Evolutionary conservation across 1,139 yeast genomes (phyloP), one percentile per base, ranked within the genome.

Genomic region (Debaryomyces subglobosus): DNA sequence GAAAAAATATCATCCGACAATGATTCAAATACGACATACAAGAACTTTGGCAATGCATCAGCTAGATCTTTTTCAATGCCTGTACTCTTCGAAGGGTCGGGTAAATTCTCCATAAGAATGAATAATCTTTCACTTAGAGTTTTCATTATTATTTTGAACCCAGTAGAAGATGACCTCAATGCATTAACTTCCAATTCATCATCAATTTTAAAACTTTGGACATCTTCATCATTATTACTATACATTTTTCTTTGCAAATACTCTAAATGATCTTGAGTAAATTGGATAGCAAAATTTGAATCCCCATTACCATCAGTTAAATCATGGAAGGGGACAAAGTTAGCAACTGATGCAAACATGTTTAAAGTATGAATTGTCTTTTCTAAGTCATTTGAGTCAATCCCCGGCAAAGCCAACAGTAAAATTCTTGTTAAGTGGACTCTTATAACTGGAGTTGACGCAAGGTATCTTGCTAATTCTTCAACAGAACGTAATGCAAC

Each of bases 381-480:
- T 24, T 76, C 79, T 47, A 91, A 75, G 66, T 94, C 99, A 64
- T 92, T 94, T 0, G 95, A 82, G 63, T 94, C 98, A 40, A 94
- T 84, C 20, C 96, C 97, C 0, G 92, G 89, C 12, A 92, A 66
- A 0, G 87, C 72, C 63, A 89, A 75, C 44, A 84, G 81, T 36
- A 92, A 63, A 18, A 94, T 71, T 48, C 96, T 81, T 0, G 96
- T 82, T 24, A 90, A 70, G 60, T 94, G 99, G 12, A 89, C 85
- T 45, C 97, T 75, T 62, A 79, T 90, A 2, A 84, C 66, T 1
- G 88, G 87, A 4, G 83, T 77, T 20, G 74, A 66, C 0, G 89
- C 85, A 73, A 94, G 81, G 53, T 80, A 83, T 52, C 96, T 77
- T 0, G 88, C 80, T 39, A 89, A 67, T 20, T 82, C 83, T 5